Base-by-base conservation (phyloP, 352 stramenopile genomes). In the Saprolegnia diclina region DNA sequence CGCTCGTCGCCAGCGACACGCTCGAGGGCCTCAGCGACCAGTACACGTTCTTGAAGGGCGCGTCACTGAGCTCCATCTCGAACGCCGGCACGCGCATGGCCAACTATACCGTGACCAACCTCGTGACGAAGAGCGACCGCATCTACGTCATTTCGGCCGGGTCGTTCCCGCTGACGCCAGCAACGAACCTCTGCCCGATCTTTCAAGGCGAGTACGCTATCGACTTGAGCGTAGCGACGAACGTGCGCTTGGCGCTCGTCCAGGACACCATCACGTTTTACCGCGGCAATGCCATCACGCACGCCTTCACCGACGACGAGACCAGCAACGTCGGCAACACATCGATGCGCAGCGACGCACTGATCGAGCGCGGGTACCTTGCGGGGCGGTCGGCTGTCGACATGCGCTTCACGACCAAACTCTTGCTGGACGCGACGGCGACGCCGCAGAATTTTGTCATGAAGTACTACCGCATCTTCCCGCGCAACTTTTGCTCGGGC, bases 401-500 rank as follows among this genome's bases (percentile, higher is more conserved):
- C 26, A 24, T 69, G 14, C 7, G 32, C 9, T 24, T 69, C 19
- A 61, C 63, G 22, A 52, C n/a, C 2, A 24, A 52, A n/a, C 24
- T 69, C 16, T 14, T 11, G 18, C 5, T 69, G 5, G 0, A 61
- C 7, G 42, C 62, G 32, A 61, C 45, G 5, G 42, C 63, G 3
- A 24, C 13, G 4, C 6, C 22, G 5, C 63, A 69, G 19, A 61
- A 13, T 13, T 11, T 37, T 24, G 6, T 40, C 0, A 21, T 69
- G 18, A 16, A 26, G 35, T 69, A n/a, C 21, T 69, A 46, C 16
- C 63, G 63, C 14, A 24, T 69, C 2, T 61, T 54, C 37, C 22
- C 45, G 29, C 46, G 52, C n/a, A 55, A 24, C 22, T 69, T 61
- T 38, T 69, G 63, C 63, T 62, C 63, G n/a, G 63, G 63, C 14